These are phyloP conservation scores for Paraglomus brasilianum DNA, from an alignment of 192 early-diverging fungal species.

Conservation along the genomic window DNA sequence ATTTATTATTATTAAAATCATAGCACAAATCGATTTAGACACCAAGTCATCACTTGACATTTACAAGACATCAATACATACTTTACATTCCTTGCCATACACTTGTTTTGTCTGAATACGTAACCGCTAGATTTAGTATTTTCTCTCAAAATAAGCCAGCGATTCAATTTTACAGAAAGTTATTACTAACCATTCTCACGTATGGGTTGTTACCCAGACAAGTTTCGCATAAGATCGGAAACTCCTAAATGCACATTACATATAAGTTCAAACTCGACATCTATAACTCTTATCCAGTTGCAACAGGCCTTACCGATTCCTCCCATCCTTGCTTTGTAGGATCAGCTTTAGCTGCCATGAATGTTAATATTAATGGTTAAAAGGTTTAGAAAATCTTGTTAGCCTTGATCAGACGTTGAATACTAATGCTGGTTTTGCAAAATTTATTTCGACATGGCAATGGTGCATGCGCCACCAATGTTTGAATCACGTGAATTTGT, in stretches of 20 bases:
- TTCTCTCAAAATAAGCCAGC: not conserved
- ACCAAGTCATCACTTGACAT: not conserved
- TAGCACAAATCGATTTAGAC: too few relatives aligned
- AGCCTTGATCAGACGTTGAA: too few relatives aligned
- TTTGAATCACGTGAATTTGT: too few relatives aligned
- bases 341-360: conserved; percentile 48
- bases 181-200: conserved; percentile 84
- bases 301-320: conserved; percentile 44
- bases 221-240: conserved; percentile 93
- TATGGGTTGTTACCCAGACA: conserved; percentile 98
- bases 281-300: not conserved
- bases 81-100: conserved; percentile 77
- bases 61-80: conserved; percentile 10
- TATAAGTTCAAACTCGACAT: not conserved
- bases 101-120: conserved; percentile 60
- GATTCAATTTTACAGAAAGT: not conserved
- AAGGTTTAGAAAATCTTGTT: too few relatives aligned
- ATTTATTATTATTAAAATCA: not conserved
- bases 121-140: not conserved
- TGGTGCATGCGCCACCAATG: too few relatives aligned
- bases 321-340: conserved; percentile 65
- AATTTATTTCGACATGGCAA: too few relatives aligned
- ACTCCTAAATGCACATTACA: conserved; percentile 51
- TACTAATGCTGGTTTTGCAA: too few relatives aligned
- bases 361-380: not conserved